Base-by-base conservation (phyloP, 2,329 filamentous ascomycete genomes). In the Coleophoma eucalyptorum region DNA sequence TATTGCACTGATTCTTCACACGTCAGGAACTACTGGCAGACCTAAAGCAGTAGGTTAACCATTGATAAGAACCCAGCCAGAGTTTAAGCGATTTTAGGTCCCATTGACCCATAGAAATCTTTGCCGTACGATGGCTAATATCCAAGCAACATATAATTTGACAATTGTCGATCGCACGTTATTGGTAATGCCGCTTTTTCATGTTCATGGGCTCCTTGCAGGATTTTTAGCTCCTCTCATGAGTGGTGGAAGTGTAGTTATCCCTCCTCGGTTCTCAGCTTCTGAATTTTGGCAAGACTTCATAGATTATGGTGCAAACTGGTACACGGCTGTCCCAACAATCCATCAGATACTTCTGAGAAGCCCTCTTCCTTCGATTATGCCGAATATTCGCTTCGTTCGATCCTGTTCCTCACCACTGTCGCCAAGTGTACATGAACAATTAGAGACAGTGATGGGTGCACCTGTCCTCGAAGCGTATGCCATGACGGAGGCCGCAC, bases 101-200 rank as follows among this genome's bases (percentile, higher is more conserved):
- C 87, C 87, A 47, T 76, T 91, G 58, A 87, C 86, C 12, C 89
- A 92, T 69, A 80, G 79, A 58, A 92, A 92, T 69, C 74, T 92
- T 52, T 85, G 86, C 12, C 78, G 82, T 53, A 91, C 88, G 19
- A 92, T 91, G 87, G 75, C 79, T 83, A 93, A 92, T 70, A 89
- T 93, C 65, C 76, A 85, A 62, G 72, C 77, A 50, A 92, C 89
- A 3, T 92, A 92, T 67, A 69, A 84, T 50, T 77, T 93, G 54
- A 84, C 81, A 0, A 64, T 80, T 7, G 63, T 77, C 49, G 89
- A 93, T 67, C 82, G 89, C 41, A 91, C 88, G 19, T 84, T 89
- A 77, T 77, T 93, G 20, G 87, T 93, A 51, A 93, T 92, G 89
- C 89, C 89, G 20, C 78, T 92, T 3, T 93, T 93, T 76, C 89